A percentile compares a stretch with the other conserved stretches of the same genome.
Evolutionary conservation across 768 basidiomycete species (phyloP).

Genomic region (Rubroboletus satanas): DNA sequence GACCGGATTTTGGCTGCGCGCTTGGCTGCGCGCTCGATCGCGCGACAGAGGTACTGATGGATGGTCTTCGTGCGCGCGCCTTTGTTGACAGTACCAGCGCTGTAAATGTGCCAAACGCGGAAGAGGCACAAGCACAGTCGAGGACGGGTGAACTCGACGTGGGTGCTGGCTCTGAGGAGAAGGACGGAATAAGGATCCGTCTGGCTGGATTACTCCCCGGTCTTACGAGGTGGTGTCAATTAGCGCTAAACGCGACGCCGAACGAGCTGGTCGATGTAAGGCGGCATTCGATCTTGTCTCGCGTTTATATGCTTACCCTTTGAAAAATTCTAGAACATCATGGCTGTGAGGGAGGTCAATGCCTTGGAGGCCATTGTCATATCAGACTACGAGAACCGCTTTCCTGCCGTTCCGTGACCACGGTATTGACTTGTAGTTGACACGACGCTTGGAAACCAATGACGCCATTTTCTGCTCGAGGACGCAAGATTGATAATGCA

Average conservation of each 20-base stretch:
- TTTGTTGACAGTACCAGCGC: conserved; percentile 40
- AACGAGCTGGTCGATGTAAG: conserved; percentile 84
- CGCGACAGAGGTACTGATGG: conserved; percentile 61
- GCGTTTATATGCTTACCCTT: neutral
- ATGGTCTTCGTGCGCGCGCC: conserved; percentile 59
- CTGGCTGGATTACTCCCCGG: conserved; percentile 80
- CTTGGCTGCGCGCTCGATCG: conserved; percentile 71
- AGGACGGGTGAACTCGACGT: conserved; percentile 19
- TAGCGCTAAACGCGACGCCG: conserved; percentile 63
- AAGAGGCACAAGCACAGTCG: conserved; percentile 8
- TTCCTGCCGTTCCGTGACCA: conserved; percentile 19
- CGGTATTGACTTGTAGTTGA: neutral
- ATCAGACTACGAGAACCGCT: conserved; percentile 58
- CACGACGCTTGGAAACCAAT: neutral
- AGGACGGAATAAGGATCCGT: conserved; percentile 50
- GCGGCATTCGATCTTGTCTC: conserved; percentile 12
- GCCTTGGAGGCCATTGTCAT: conserved; percentile 73
- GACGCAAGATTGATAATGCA: neutral
- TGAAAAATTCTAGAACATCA: conserved; percentile 44
- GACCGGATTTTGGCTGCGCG: conserved; percentile 66
- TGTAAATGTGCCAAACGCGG: conserved; percentile 5
- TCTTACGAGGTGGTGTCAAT: conserved; percentile 71
- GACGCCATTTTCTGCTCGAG: neutral
- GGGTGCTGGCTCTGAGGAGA: neutral
- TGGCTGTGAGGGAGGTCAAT: conserved; percentile 58